Evolutionary conservation across 2,329 filamentous ascomycete genomes (phyloP), one percentile per base, ranked within the genome.

Genomic region (Beauveria caledonica): DNA sequence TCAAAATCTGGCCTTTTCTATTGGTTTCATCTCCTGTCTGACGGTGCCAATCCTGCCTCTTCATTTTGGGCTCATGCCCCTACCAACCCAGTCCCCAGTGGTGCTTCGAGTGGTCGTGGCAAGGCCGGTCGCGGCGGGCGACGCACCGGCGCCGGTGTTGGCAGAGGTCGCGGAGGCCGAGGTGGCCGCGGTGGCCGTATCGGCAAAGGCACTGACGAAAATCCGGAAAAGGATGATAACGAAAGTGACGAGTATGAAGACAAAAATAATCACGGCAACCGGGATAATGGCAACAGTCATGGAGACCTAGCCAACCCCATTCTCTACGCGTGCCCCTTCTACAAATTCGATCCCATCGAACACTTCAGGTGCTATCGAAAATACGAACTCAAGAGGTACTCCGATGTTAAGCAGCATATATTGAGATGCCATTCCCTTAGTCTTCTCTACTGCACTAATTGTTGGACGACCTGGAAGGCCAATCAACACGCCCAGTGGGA

Each of bases 311-410:
- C 11, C 8, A 13, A 17, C 6, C 9, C n/a, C 7, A 27, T 19
- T 17, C 49, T 19, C 39, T 60, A 21, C 6, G 58, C 50, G 17
- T 60, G 58, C 25, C 58, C 58, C 5, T 60, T 60, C 29, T 60
- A 54, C 33, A 60, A 60, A 23, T 49, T 53, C 9, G 49, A 54
- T 9, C 58, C 58, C 10, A 27, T 2, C 10, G 19, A 2, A 2
- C 29, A 54, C 13, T 21, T 60, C 29, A 42, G 58, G 9, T 60
- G 58, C 21, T 60, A 39, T 21, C 21, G 50, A 13, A 60, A 60
- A 19, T 60, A 54, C 23, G 50, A 60, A 5, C 10, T 60, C 33
- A 54, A n/a, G 8, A 27, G 58, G 9, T 54, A 54, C n/a, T 49
- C 42, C 0, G 58, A 60, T 25, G 58, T 60, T 1, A 60, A 54